A percentile compares a stretch with the other conserved stretches of the same genome.
Evolutionary conservation across 2,329 filamentous ascomycete genomes (phyloP).

Genomic region (Cladosporium phlei): DNA sequence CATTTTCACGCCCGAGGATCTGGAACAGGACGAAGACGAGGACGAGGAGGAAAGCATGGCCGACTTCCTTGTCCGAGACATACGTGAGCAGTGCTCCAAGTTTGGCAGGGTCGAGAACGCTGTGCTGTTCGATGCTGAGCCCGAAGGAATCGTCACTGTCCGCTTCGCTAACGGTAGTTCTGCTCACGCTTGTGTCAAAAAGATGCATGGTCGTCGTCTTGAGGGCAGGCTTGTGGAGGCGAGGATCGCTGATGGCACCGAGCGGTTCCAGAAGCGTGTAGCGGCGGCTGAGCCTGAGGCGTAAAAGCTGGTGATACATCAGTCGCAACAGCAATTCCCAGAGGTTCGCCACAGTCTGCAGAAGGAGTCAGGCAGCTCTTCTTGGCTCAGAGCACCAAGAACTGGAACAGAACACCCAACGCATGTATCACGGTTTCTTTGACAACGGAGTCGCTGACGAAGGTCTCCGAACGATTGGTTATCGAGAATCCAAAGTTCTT

Average conservation of each 20-base stretch:
- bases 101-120: constrained; percentile 86
- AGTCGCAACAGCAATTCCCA: no score
- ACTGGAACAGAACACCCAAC: no score
- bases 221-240: constrained; percentile 34
- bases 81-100: constrained; percentile 83
- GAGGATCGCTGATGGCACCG: constrained; percentile 9
- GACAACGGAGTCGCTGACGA: no score
- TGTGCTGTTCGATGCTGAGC: constrained; percentile 80
- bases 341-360: no score
- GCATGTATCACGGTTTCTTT: no score
- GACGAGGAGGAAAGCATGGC: constrained; percentile 78
- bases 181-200: constrained; percentile 63
- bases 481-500: no score
- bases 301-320: no score
- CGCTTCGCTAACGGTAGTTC: constrained; percentile 69
- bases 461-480: no score
- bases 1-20: constrained; percentile 84
- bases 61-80: constrained; percentile 90
- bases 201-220: constrained; percentile 76
- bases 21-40: constrained; percentile 77
- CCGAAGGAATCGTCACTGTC: constrained; percentile 78
- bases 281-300: no score
- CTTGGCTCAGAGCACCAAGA: no score
- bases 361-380: no score
- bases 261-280: constrained; percentile 12